Percentiles rank a stretch among this genome's conserved stretches.
These are phyloP conservation scores for Fusarium humuli DNA, from an alignment of 2,329 filamentous ascomycete genomes.

Conservation along the genomic window DNA sequence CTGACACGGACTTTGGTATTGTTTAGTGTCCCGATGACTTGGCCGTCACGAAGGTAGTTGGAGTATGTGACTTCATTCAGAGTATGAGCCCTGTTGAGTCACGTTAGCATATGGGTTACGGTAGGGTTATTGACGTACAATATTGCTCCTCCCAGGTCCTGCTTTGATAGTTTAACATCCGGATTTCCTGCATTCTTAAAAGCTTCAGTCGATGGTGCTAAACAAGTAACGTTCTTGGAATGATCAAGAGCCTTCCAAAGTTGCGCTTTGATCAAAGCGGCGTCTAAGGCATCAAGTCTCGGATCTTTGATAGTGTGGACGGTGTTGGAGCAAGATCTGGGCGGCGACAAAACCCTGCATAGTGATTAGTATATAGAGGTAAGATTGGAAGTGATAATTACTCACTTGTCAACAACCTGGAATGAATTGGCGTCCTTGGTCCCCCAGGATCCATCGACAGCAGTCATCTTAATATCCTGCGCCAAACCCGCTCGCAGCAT, in stretches of 20 bases:
- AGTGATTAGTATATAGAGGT: rapidly evolving
- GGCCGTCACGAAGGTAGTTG: not conserved
- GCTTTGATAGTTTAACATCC: not conserved
- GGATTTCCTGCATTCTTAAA: not conserved
- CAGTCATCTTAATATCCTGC: conserved; percentile 38
- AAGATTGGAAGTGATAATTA: rapidly evolving
- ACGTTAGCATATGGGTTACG: not conserved
- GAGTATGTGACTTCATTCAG: not conserved
- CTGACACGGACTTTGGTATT: not conserved
- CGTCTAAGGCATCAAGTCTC: not conserved
- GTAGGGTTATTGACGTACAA: no score
- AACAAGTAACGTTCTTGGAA: not conserved
- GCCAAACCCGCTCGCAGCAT: conserved; percentile 31
- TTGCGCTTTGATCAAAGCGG: not conserved
- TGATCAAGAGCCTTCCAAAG: not conserved
- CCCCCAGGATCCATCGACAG: conserved; percentile 39
- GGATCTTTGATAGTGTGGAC: not conserved
- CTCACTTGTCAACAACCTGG: conserved; percentile 38
- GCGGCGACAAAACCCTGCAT: conserved; percentile 35
- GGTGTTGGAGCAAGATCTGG: conserved; percentile 17
- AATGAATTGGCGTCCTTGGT: conserved; percentile 29
- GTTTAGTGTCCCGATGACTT: not conserved
- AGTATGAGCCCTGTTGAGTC: not conserved
- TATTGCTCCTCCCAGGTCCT: not conserved
- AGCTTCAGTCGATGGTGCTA: not conserved